Percentiles rank a stretch among this genome's conserved stretches.
These are phyloP conservation scores for Astragalus membranaceus DNA, from an alignment of 306 rosid genomes.

Conservation along the genomic window DNA sequence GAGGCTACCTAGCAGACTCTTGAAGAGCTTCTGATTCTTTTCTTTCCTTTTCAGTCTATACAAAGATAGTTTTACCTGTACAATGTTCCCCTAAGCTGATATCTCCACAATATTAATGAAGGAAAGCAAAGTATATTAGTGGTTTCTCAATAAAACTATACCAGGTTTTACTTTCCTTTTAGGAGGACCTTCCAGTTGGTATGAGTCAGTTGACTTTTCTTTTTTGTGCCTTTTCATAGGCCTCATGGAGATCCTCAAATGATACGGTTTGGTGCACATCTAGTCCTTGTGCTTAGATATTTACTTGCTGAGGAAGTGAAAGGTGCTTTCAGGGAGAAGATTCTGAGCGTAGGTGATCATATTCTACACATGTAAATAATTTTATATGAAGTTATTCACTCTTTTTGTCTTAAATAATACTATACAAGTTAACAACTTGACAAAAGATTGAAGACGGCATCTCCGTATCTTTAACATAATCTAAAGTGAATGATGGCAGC, in stretches of 20 bases:
- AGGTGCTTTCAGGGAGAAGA: constrained; percentile 73
- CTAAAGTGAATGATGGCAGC: constrained; percentile 1
- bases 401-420: not conserved
- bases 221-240: constrained; percentile 39
- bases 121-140: not conserved
- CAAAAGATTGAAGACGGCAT: not conserved
- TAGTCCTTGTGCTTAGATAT: constrained; percentile 86
- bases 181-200: constrained; percentile 11
- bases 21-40: too few species aligned
- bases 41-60: too few species aligned
- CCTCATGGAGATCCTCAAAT: constrained; percentile 94
- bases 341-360: constrained; percentile 81
- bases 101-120: not conserved
- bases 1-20: too few species aligned
- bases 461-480: constrained; percentile 1
- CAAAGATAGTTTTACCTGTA: too few species aligned
- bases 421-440: not conserved
- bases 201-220: too few species aligned
- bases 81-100: not conserved
- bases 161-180: not conserved
- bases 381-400: constrained; percentile 13
- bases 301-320: constrained; percentile 72
- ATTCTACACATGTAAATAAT: too few species aligned
- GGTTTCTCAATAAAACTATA: not conserved
- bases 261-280: constrained; percentile 98